These are phyloP conservation scores for Gossypium davidsonii DNA, from an alignment of 441 rosid species.

Conservation along the genomic window DNA sequence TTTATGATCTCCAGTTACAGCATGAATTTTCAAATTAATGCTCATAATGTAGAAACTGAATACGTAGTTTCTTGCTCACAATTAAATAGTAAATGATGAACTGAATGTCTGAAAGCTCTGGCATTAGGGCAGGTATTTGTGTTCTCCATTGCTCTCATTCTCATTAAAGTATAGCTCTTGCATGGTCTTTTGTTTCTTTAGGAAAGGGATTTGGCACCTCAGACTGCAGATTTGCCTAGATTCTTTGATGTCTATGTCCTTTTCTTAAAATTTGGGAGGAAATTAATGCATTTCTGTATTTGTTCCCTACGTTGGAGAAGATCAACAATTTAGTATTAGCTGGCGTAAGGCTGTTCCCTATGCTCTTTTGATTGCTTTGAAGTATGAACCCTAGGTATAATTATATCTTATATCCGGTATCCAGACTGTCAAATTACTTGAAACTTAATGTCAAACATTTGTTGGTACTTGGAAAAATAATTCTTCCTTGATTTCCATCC, in stretches of 20 bases:
- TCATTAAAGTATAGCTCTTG: background rate
- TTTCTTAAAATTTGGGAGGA: background rate
- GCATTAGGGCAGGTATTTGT: background rate
- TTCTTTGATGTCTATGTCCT: background rate
- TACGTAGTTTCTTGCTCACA: background rate
- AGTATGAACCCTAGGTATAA: background rate
- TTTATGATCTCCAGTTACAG: background rate
- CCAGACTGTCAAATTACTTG: background rate
- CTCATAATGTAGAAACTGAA: background rate
- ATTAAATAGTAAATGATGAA: background rate
- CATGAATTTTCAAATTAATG: background rate
- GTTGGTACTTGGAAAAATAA: background rate
- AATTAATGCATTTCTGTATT: background rate
- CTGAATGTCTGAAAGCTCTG: background rate
- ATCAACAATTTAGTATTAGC: background rate
- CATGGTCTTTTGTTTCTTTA: constrained; percentile 1
- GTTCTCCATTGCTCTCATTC: background rate
- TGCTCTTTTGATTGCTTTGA: background rate
- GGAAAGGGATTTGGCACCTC: constrained; percentile 5
- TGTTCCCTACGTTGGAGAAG: background rate
- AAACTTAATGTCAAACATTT: background rate
- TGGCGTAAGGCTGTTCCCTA: background rate
- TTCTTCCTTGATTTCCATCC: background rate
- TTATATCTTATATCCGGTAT: background rate
- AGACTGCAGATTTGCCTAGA: background rate